Conservation (phyloP, 495 filamentous ascomycete genomes). For the Penicillium flavigenum region DNA sequence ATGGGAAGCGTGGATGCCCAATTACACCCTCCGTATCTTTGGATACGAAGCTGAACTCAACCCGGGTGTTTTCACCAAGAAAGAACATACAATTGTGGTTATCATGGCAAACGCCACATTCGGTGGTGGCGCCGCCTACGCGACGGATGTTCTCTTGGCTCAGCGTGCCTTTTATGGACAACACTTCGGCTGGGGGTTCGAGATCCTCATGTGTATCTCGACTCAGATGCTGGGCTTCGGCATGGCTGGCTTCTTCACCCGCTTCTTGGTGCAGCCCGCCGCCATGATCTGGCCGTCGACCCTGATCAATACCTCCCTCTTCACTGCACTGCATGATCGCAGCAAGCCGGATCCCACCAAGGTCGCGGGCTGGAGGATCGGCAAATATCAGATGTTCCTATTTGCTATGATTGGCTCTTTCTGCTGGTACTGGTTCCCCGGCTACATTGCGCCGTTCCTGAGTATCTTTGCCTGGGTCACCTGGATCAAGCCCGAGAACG, state of each 20-base stretch:
- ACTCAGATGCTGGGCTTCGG: conserved; percentile 73
- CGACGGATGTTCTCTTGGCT: conserved; percentile 65
- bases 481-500: conserved; percentile 53
- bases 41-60: conserved; percentile 60
- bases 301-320: conserved; percentile 62
- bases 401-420: conserved; percentile 58
- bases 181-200: conserved; percentile 65
- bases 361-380: conserved; percentile 63
- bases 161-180: conserved; percentile 67
- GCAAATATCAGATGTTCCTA: conserved; percentile 65
- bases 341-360: conserved; percentile 54
- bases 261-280: conserved; percentile 58
- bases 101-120: conserved; percentile 62
- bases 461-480: conserved; percentile 49
- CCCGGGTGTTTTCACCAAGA: conserved; percentile 72
- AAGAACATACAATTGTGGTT: conserved; percentile 72
- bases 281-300: conserved; percentile 76
- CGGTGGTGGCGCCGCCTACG: conserved; percentile 58
- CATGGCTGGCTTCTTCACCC: conserved; percentile 65
- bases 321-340: conserved; percentile 71
- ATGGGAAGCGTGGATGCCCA: conserved; percentile 54
- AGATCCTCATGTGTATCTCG: conserved; percentile 65
- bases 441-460: conserved; percentile 47
- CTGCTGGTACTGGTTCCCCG: conserved; percentile 61
- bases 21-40: conserved; percentile 51